These are phyloP conservation scores for Agaricus sinodeliciosus DNA, from an alignment of 768 basidiomycete genomes.

Conservation along the genomic window DNA sequence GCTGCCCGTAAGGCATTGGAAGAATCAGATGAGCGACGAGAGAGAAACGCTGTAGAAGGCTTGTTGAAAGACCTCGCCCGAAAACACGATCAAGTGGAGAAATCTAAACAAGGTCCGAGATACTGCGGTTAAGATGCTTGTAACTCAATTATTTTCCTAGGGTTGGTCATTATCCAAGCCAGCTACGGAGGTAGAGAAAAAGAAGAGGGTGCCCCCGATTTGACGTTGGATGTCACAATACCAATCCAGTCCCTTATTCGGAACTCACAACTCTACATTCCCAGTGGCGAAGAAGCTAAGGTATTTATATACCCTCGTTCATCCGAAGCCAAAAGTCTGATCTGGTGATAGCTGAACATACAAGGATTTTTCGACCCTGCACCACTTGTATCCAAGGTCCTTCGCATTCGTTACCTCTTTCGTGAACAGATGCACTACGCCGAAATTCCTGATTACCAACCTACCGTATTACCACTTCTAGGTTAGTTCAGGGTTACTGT, in stretches of 20 bases:
- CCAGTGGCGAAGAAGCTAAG: constrained; percentile 64
- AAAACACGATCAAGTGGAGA: constrained; percentile 58
- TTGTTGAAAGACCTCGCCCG: constrained; percentile 65
- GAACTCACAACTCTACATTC: constrained; percentile 72
- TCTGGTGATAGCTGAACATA: constrained; percentile 47
- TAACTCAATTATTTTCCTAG: constrained; percentile 28
- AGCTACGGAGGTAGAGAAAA: constrained; percentile 56
- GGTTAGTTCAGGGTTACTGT: constrained; percentile 36
- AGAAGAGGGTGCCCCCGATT: constrained; percentile 43
- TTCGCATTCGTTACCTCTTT: constrained; percentile 75
- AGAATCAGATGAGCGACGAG: constrained; percentile 52
- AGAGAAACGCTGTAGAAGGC: constrained; percentile 54
- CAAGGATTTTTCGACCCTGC: constrained; percentile 89
- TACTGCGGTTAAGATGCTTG: neutral
- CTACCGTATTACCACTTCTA: constrained; percentile 69
- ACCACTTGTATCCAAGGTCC: constrained; percentile 60
- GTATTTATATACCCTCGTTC: constrained; percentile 25
- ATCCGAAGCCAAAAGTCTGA: no score
- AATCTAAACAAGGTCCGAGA: constrained; percentile 54
- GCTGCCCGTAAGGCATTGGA: constrained; percentile 59
- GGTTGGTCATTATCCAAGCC: constrained; percentile 72
- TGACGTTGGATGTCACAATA: constrained; percentile 71
- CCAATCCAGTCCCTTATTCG: constrained; percentile 78
- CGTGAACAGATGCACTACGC: constrained; percentile 66
- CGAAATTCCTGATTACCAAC: constrained; percentile 65